A percentile compares a stretch with the other conserved stretches of the same genome.
phyloP scores from a whole-genome alignment of 768 basidiomycete genomes.

The Boletus subcaerulescens region DNA sequence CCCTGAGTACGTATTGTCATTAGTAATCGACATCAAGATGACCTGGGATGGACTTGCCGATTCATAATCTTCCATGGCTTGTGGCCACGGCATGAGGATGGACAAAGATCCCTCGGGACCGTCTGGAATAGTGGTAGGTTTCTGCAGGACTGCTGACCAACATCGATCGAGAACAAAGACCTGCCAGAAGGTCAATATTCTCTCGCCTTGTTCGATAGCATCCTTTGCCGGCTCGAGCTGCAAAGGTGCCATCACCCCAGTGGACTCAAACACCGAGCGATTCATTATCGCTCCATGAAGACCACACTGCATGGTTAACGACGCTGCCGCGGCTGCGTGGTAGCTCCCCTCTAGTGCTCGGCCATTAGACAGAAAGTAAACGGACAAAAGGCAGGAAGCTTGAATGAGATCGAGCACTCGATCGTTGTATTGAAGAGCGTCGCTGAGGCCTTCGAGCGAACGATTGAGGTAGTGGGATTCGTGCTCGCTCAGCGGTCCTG shows the following conservation, averaged over 20 bases:
- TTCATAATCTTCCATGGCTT: constrained; percentile 69
- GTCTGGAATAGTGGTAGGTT: constrained; percentile 65
- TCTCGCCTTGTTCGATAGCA: constrained; percentile 62
- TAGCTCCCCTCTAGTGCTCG: constrained; percentile 76
- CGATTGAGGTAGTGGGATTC: constrained; percentile 69
- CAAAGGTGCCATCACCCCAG: constrained; percentile 34
- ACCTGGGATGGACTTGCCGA: constrained; percentile 42
- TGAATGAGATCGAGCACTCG: constrained; percentile 70
- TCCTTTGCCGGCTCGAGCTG: constrained; percentile 59
- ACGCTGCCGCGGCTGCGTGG: constrained; percentile 70
- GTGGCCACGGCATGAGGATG: constrained; percentile 76
- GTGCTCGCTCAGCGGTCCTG: constrained; percentile 65
- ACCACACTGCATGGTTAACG: constrained; percentile 70
- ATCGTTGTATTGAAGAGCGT: constrained; percentile 55
- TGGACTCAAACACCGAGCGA: constrained; percentile 34
- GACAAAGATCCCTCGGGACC: constrained; percentile 53
- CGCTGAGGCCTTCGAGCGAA: constrained; percentile 59
- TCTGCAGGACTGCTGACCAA: constrained; percentile 73
- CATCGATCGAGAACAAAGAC: constrained; percentile 78
- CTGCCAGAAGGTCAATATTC: constrained; percentile 79
- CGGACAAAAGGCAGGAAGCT: constrained; percentile 69
- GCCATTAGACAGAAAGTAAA: constrained; percentile 76
- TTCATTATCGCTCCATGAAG: constrained; percentile 48
- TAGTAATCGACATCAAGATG: constrained; percentile 7
- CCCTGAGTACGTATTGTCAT: constrained; percentile 45